These are phyloP conservation scores for Oehlia diaphana DNA, from an alignment of 192 early-diverging fungal genomes.

Conservation along the genomic window DNA sequence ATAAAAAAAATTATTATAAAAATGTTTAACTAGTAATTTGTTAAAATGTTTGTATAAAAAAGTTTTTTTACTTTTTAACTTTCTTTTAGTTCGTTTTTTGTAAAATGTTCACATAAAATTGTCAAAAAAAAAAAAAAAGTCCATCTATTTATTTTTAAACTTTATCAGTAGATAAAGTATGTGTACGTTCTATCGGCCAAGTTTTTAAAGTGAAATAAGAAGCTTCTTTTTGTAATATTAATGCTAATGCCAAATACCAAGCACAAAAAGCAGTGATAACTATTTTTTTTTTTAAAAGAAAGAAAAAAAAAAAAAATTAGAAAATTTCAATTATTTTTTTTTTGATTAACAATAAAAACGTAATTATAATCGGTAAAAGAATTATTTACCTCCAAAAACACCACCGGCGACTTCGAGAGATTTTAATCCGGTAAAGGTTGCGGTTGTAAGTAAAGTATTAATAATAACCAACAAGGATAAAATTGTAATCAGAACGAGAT, in stretches of 20 bases:
- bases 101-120: too few relatives aligned
- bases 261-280: conserved; percentile 69
- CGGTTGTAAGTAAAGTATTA: conserved; percentile 63
- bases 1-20: too few relatives aligned
- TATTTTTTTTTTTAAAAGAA: neutral
- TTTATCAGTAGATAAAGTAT: neutral
- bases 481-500: conserved; percentile 60
- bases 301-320: neutral
- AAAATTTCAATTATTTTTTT: neutral
- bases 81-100: too few relatives aligned
- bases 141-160: neutral
- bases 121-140: too few relatives aligned
- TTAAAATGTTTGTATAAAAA: too few relatives aligned
- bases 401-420: conserved; percentile 48
- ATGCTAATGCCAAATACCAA: conserved; percentile 72
- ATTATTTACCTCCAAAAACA: conserved; percentile 51
- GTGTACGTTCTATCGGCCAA: neutral
- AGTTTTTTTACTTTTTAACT: too few relatives aligned
- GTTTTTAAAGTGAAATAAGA: conserved; percentile 51
- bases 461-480: conserved; percentile 69
- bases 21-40: too few relatives aligned
- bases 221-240: conserved; percentile 50
- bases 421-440: conserved; percentile 53
- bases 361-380: neutral
- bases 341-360: neutral